Conservation (phyloP, 768 basidiomycete species). For the Ramaria rubella region DNA sequence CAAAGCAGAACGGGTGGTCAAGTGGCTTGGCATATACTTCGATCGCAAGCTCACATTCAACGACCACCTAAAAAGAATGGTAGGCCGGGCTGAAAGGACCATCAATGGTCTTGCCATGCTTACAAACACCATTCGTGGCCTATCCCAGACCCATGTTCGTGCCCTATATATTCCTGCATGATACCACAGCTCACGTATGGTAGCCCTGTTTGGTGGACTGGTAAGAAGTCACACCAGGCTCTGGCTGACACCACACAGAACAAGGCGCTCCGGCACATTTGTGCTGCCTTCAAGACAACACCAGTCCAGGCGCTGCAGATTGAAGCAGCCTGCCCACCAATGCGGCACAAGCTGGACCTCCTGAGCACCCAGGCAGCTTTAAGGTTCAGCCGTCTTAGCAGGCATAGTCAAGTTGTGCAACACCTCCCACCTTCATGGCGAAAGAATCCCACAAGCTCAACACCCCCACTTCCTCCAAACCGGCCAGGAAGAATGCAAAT, state of each 20-base stretch:
- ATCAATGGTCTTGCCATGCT: slow-evolving; percentile 27
- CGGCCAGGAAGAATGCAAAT: too few relatives aligned
- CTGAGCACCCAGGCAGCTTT: background rate
- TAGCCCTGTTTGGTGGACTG: slow-evolving; percentile 28
- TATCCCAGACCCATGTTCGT: slow-evolving; percentile 24
- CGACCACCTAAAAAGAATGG: slow-evolving; percentile 23
- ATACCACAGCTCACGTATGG: slow-evolving; percentile 31
- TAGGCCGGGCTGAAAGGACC: slow-evolving; percentile 20
- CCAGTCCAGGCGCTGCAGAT: too few relatives aligned
- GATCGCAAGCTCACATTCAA: slow-evolving; percentile 29
- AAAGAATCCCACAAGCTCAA: background rate
- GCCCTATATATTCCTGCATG: slow-evolving; percentile 26
- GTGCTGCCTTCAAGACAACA: too few relatives aligned
- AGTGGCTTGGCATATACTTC: too few relatives aligned
- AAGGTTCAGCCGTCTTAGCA: slow-evolving; percentile 6
- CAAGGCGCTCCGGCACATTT: slow-evolving; percentile 25
- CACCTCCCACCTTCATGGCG: background rate
- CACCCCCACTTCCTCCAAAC: slow-evolving; percentile 3
- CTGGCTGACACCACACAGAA: slow-evolving; percentile 26
- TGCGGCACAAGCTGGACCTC: slow-evolving; percentile 12
- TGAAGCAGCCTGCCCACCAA: slow-evolving; percentile 29
- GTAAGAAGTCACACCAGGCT: slow-evolving; percentile 19
- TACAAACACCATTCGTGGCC: slow-evolving; percentile 27
- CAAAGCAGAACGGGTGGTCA: slow-evolving; percentile 18
- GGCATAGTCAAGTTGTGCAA: slow-evolving; percentile 3